Percentiles rank a stretch among this genome's conserved stretches.
Conservation (phyloP, 176 grass and related monocot genomes). For the Poa annua region DNA sequence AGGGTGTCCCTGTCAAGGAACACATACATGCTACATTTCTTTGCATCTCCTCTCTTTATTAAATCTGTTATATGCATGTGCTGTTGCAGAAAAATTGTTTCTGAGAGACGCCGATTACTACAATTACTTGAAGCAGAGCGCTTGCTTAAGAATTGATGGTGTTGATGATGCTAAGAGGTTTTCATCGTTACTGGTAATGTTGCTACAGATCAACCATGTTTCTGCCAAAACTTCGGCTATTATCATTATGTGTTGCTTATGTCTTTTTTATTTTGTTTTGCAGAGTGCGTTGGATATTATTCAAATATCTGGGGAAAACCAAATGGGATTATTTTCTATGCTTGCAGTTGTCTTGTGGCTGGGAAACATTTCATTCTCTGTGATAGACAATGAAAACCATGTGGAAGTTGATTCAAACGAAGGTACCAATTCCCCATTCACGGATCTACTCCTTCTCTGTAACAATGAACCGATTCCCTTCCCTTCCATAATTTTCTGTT, state of each 20-base stretch:
- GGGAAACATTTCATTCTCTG: slow-evolving; percentile 88
- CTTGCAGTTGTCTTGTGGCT: slow-evolving; percentile 85
- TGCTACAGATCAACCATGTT: slow-evolving; percentile 18
- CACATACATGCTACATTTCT: not conserved
- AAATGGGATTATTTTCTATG: slow-evolving; percentile 90
- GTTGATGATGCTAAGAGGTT: slow-evolving; percentile 89
- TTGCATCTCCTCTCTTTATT: not conserved
- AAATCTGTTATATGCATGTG: slow-evolving; percentile 21
- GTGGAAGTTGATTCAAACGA: slow-evolving; percentile 88
- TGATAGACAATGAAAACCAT: slow-evolving; percentile 96
- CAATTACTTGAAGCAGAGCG: slow-evolving; percentile 90
- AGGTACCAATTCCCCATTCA: slow-evolving; percentile 50
- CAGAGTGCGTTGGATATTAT: slow-evolving; percentile 81
- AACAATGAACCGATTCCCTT: not conserved
- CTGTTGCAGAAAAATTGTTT: slow-evolving; percentile 77
- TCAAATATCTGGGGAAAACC: slow-evolving; percentile 80
- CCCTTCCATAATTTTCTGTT: slow-evolving; percentile 10
- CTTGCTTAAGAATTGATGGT: slow-evolving; percentile 81
- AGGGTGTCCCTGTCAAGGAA: slow-evolving; percentile 9
- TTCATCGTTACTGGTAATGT: slow-evolving; percentile 72
- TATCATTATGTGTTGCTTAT: slow-evolving; percentile 36
- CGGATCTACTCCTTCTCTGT: slow-evolving; percentile 1
- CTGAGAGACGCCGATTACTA: slow-evolving; percentile 75
- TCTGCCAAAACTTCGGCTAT: not conserved
- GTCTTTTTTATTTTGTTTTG: slow-evolving; percentile 19